Conservation (phyloP, 1,284 basidiomycete genomes). For the Ceratobasidium sp. region DNA sequence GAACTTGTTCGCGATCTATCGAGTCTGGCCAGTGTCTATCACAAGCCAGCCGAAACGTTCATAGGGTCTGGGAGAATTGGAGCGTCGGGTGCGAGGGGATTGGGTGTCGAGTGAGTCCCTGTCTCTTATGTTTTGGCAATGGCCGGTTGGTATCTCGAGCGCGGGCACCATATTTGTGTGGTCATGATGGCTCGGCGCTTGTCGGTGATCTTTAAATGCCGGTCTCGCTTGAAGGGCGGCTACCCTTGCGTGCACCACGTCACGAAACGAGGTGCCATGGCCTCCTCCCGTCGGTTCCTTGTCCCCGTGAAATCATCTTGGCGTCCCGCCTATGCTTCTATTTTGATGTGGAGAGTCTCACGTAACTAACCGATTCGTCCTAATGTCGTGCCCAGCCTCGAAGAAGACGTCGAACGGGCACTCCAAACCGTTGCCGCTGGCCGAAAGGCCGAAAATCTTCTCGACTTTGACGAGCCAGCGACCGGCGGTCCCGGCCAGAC, state of each 20-base stretch:
- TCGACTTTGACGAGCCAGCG: constrained; percentile 81
- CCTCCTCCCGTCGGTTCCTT: too few relatives aligned
- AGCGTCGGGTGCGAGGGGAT: constrained; percentile 79
- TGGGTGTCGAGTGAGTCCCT: constrained; percentile 65
- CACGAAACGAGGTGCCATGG: too few relatives aligned
- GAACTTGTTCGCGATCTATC: constrained; percentile 91
- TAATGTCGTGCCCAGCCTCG: constrained; percentile 46
- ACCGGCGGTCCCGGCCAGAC: constrained; percentile 74
- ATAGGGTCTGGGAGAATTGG: constrained; percentile 85
- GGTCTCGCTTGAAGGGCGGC: background rate
- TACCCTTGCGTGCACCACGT: too few relatives aligned
- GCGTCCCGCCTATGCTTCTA: too few relatives aligned
- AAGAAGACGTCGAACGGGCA: constrained; percentile 78
- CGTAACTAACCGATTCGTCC: too few relatives aligned
- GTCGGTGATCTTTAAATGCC: too few relatives aligned
- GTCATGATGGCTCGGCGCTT: too few relatives aligned
- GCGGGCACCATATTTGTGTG: too few relatives aligned
- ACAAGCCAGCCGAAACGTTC: constrained; percentile 93
- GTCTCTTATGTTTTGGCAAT: constrained; percentile 26
- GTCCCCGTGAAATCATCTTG: too few relatives aligned
- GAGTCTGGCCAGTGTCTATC: constrained; percentile 89
- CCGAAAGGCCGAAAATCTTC: constrained; percentile 92
- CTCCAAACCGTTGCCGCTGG: constrained; percentile 88
- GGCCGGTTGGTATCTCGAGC: background rate
- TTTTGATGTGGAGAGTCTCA: too few relatives aligned